Percentiles rank a stretch among this genome's conserved stretches.
Evolutionary conservation across 2,329 filamentous ascomycete species (phyloP).

Genomic region (Botrytis pseudocinerea): DNA sequence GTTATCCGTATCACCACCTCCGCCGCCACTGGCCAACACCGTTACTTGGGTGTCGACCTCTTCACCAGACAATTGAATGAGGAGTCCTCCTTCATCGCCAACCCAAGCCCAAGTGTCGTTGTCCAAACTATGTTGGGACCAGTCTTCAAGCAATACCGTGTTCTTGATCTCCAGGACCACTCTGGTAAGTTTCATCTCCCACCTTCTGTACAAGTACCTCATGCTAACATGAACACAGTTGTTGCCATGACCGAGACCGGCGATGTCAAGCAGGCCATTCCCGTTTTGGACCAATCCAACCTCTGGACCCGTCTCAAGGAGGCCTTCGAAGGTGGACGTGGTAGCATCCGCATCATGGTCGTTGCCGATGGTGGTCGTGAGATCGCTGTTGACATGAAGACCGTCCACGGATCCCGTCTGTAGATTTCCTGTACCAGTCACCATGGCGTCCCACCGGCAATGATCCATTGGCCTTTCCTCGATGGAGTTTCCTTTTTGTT

Average conservation of each 20-base stretch:
- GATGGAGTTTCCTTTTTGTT: slow-evolving; percentile 15
- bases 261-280: slow-evolving; percentile 94
- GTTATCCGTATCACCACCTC: slow-evolving; percentile 99
- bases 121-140: slow-evolving; percentile 99
- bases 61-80: slow-evolving; percentile 99
- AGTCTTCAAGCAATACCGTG: slow-evolving; percentile 99
- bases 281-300: slow-evolving; percentile 92
- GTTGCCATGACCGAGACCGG: slow-evolving; percentile 98
- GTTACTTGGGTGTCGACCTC: slow-evolving; percentile 98
- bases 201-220: background rate
- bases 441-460: slow-evolving; percentile 20
- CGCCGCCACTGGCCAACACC: slow-evolving; percentile 96
- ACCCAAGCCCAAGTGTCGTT: slow-evolving; percentile 92
- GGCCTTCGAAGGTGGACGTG: slow-evolving; percentile 87
- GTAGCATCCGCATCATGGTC: slow-evolving; percentile 91
- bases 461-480: slow-evolving; percentile 10
- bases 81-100: slow-evolving; percentile 96
- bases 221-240: slow-evolving; percentile 47
- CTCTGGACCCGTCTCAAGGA: slow-evolving; percentile 78
- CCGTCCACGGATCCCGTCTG: slow-evolving; percentile 78
- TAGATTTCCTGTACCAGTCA: slow-evolving; percentile 38
- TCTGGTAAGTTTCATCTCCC: slow-evolving; percentile 49
- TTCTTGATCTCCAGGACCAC: slow-evolving; percentile 92
- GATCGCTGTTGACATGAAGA: slow-evolving; percentile 98
- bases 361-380: slow-evolving; percentile 91